A percentile compares a stretch with the other conserved stretches of the same genome.
Conservation (phyloP, 1,284 basidiomycete genomes). For the Ganoderma multipileum region DNA sequence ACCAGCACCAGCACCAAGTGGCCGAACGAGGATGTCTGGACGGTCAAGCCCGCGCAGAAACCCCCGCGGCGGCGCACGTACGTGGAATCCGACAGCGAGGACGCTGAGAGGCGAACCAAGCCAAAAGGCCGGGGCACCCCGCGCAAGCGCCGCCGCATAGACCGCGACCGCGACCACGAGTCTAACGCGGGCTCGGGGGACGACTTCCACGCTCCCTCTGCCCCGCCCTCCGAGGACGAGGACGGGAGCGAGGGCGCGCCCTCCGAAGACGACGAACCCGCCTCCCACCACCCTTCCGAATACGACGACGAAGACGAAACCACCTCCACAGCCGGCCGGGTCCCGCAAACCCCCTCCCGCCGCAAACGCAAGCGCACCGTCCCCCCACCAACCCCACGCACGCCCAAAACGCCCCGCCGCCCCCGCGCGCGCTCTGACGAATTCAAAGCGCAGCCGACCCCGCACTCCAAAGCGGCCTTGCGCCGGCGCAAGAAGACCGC, state of each 20-base stretch:
- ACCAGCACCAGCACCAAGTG: constrained; percentile 12
- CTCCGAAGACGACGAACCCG: constrained; percentile 7
- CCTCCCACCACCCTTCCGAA: neutral
- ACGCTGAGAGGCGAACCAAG: neutral
- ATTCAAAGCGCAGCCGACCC: constrained; percentile 62
- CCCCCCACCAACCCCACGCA: constrained; percentile 29
- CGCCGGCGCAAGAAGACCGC: constrained; percentile 46
- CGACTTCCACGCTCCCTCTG: constrained; percentile 8
- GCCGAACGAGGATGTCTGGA: constrained; percentile 23
- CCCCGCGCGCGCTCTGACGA: constrained; percentile 33
- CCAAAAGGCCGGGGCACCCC: neutral
- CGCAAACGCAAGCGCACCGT: constrained; percentile 36
- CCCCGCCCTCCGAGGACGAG: neutral
- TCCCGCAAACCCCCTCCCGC: constrained; percentile 9
- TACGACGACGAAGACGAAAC: constrained; percentile 1
- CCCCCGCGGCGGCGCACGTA: neutral
- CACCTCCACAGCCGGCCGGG: neutral
- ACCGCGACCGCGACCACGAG: neutral
- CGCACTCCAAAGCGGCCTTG: constrained; percentile 70
- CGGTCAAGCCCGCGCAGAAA: constrained; percentile 10
- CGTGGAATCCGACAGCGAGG: neutral
- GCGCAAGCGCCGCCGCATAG: constrained; percentile 2
- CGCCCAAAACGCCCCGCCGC: constrained; percentile 35
- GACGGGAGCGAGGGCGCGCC: neutral
- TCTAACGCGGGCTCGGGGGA: constrained; percentile 1